These are phyloP conservation scores for Xylaria longipes DNA, from an alignment of 495 filamentous ascomycete species.

Conservation along the genomic window DNA sequence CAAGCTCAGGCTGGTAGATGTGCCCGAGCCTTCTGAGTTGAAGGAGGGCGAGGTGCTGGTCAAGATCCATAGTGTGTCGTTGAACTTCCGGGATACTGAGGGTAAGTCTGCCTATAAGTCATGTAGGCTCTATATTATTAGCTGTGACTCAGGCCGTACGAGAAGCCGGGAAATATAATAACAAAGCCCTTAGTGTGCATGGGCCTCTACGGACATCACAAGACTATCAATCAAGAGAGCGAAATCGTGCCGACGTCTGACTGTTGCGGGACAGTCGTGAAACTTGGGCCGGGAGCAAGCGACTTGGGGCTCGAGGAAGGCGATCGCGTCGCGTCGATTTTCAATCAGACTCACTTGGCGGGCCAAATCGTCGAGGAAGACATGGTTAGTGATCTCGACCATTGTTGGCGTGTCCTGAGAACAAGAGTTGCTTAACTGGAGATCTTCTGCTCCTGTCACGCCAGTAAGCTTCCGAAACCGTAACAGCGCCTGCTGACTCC, in stretches of 20 bases:
- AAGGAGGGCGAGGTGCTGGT: constrained; percentile 61
- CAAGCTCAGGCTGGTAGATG: constrained; percentile 26
- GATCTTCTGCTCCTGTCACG: not conserved
- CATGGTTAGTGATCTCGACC: constrained; percentile 27
- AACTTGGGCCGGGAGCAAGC: constrained; percentile 28
- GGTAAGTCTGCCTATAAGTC: constrained; percentile 26
- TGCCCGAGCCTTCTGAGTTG: constrained; percentile 46
- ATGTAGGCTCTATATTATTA: too few species aligned
- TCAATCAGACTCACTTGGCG: constrained; percentile 49
- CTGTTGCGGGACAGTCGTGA: constrained; percentile 49
- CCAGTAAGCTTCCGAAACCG: not conserved
- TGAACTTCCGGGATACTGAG: constrained; percentile 67
- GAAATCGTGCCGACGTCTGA: constrained; percentile 52
- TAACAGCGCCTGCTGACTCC: not conserved
- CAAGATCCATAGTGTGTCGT: constrained; percentile 58
- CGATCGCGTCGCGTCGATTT: constrained; percentile 52
- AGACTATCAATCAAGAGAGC: constrained; percentile 38
- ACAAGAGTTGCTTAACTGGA: not conserved
- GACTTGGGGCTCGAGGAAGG: constrained; percentile 39
- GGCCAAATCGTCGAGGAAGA: constrained; percentile 45
- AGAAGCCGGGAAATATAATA: not conserved
- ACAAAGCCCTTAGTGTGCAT: constrained; percentile 50
- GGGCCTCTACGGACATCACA: constrained; percentile 64
- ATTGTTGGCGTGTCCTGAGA: not conserved
- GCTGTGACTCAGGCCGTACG: too few species aligned